These are phyloP conservation scores for Rhizopogon vinicolor DNA, from an alignment of 768 basidiomycete species.

Conservation along the genomic window DNA sequence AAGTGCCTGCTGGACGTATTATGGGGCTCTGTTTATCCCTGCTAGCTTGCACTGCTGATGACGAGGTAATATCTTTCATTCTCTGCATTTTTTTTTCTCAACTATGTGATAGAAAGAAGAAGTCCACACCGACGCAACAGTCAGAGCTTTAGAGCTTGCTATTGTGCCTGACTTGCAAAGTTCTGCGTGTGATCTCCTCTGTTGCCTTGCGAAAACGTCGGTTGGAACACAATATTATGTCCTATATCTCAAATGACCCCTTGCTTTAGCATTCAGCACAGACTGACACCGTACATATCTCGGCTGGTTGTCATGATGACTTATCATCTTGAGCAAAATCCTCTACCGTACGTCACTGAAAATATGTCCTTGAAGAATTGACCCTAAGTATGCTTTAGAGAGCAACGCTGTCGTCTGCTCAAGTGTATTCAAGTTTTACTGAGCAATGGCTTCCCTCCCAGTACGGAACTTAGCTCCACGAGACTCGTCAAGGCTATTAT, in stretches of 20 bases:
- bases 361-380: neutral
- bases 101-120: conserved; percentile 23
- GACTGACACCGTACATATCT: conserved; percentile 52
- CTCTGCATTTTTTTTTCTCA: conserved; percentile 1
- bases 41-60: conserved; percentile 42
- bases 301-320: conserved; percentile 48
- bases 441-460: conserved; percentile 36
- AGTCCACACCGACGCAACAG: conserved; percentile 43
- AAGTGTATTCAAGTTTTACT: conserved; percentile 41
- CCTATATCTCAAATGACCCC: neutral
- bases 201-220: conserved; percentile 46
- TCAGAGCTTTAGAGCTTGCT: conserved; percentile 50
- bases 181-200: conserved; percentile 40
- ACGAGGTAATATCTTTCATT: conserved; percentile 35
- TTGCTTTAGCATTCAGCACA: conserved; percentile 41
- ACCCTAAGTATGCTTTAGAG: conserved; percentile 20
- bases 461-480: conserved; percentile 43
- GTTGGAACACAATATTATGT: neutral
- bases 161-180: conserved; percentile 39
- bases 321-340: conserved; percentile 58
- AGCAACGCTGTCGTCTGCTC: conserved; percentile 40
- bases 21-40: conserved; percentile 50
- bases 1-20: conserved; percentile 63
- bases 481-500: conserved; percentile 54
- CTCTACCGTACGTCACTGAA: conserved; percentile 37